Conservation (phyloP, 2,329 filamentous ascomycete genomes). For the Fusarium sp. region DNA sequence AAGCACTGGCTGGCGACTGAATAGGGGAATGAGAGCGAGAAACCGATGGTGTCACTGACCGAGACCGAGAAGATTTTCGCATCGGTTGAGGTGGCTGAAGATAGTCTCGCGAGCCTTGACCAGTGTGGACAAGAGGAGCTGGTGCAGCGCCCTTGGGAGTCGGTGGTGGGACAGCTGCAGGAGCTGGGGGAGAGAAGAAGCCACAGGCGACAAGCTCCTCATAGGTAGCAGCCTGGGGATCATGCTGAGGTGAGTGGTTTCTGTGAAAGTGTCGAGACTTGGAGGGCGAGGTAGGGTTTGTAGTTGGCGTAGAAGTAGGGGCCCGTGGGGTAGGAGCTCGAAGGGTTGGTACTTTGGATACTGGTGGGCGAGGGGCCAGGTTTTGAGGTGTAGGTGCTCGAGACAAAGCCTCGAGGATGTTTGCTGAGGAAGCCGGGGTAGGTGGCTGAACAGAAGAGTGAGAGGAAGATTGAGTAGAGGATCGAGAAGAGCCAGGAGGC, state of each 20-base stretch:
- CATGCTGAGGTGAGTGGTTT: constrained; percentile 13
- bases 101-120: constrained; percentile 27
- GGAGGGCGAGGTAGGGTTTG: constrained; percentile 23
- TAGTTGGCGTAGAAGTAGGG: constrained; percentile 21
- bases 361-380: constrained; percentile 16
- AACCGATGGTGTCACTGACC: constrained; percentile 35
- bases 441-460: constrained; percentile 15
- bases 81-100: constrained; percentile 37
- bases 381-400: constrained; percentile 6
- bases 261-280: constrained; percentile 25
- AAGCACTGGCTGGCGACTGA: constrained; percentile 50
- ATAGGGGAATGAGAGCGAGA: constrained; percentile 38
- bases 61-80: constrained; percentile 30
- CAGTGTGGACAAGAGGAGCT: constrained; percentile 29
- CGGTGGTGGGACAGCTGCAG: constrained; percentile 24
- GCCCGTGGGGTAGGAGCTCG: constrained; percentile 12
- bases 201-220: constrained; percentile 42
- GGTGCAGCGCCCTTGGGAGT: constrained; percentile 36
- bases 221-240: constrained; percentile 38
- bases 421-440: constrained; percentile 12
- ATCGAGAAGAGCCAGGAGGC: constrained; percentile 29
- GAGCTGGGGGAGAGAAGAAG: constrained; percentile 40
- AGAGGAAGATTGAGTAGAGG: neutral
- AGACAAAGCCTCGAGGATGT: constrained; percentile 22
- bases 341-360: constrained; percentile 22